Conservation (phyloP, 164 flowering plant genomes). For the Dillenia suffruticosa region DNA sequence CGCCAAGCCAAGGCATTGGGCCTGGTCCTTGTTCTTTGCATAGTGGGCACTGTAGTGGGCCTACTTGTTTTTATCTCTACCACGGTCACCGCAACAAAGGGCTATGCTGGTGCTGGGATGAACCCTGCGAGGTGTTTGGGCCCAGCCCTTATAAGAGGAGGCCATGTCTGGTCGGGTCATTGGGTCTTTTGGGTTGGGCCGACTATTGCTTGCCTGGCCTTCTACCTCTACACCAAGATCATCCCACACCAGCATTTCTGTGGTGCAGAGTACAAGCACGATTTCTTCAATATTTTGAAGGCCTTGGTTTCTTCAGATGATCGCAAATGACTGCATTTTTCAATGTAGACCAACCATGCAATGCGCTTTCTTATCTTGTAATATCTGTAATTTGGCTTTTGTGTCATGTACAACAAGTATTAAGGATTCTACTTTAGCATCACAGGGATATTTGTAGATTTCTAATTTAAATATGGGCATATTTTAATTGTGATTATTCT, state of each 20-base stretch:
- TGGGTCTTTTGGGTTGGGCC: slow-evolving; percentile 8
- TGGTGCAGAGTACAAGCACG: no score
- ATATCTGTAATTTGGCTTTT: no score
- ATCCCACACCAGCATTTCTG: slow-evolving; percentile 22
- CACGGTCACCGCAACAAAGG: slow-evolving; percentile 38
- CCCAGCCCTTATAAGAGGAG: slow-evolving; percentile 60
- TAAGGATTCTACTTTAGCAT: no score
- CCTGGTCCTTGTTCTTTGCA: slow-evolving; percentile 18
- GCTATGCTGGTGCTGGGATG: slow-evolving; percentile 59
- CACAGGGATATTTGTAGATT: no score
- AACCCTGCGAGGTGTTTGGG: slow-evolving; percentile 75
- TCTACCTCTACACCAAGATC: slow-evolving; percentile 39
- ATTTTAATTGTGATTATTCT: no score
- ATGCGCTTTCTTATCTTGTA: no score
- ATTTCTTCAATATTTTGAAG: no score
- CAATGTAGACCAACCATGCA: no score
- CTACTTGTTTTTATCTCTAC: slow-evolving; percentile 43
- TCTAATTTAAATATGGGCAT: no score
- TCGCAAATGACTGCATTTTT: no score
- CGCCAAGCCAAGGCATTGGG: slow-evolving; percentile 35
- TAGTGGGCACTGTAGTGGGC: slow-evolving; percentile 45
- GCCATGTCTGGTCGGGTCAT: slow-evolving; percentile 3
- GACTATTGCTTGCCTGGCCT: slow-evolving; percentile 33
- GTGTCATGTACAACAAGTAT: no score
- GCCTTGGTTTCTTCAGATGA: no score